These are phyloP conservation scores for Malania oleifera DNA, from an alignment of 164 flowering plant species.

Conservation along the genomic window DNA sequence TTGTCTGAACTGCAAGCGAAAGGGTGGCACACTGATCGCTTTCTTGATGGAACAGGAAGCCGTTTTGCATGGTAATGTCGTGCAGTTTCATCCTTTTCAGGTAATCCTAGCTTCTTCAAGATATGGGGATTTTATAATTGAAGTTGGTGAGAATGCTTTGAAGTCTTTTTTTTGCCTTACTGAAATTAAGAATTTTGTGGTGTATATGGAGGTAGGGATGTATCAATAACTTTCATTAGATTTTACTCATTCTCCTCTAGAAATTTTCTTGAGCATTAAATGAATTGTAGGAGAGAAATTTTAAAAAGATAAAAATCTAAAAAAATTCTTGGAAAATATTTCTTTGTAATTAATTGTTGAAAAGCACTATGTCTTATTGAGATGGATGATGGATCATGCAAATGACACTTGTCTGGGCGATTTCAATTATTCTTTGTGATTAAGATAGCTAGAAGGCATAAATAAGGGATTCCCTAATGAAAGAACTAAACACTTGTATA, in stretches of 20 bases:
- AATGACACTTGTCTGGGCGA: too few species aligned
- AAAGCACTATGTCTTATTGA: too few species aligned
- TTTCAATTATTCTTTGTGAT: background rate
- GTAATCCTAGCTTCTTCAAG: background rate
- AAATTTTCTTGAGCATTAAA: background rate
- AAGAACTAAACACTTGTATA: too few species aligned
- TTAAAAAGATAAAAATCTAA: too few species aligned
- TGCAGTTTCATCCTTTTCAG: background rate
- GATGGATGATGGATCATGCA: too few species aligned
- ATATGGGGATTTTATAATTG: background rate
- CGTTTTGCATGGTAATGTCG: conserved; percentile 58
- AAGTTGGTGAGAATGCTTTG: background rate
- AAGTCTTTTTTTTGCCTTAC: background rate
- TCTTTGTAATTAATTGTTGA: too few species aligned
- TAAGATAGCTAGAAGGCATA: background rate
- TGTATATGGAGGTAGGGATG: background rate
- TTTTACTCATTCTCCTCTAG: background rate
- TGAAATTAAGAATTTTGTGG: background rate
- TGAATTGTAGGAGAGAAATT: background rate
- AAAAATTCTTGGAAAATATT: too few species aligned
- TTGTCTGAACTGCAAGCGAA: conserved; percentile 57
- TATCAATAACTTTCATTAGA: background rate
- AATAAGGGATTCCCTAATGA: background rate
- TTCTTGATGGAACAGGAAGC: conserved; percentile 82
- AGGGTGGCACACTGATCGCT: conserved; percentile 97